Conservation (phyloP, 805 yeast genomes). For the Kodamaea sagamina region DNA sequence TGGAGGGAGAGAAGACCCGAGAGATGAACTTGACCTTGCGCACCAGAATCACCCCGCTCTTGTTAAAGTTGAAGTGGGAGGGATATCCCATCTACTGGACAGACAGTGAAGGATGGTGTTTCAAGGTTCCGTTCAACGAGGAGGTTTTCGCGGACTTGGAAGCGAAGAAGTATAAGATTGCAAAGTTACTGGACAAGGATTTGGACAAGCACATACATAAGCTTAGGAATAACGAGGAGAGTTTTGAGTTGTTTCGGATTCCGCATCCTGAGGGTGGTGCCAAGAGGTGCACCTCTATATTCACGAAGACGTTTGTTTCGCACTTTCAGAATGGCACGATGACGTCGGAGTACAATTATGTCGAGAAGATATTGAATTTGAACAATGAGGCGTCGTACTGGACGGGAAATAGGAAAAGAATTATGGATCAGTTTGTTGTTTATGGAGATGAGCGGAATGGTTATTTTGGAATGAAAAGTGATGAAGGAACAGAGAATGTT, state of each 20-base stretch:
- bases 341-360: constrained; percentile 69
- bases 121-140: constrained; percentile 54
- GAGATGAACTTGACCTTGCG: constrained; percentile 65
- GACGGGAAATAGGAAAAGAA: constrained; percentile 87
- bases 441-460: constrained; percentile 33
- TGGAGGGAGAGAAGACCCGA: constrained; percentile 34
- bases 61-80: constrained; percentile 83
- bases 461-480: background rate
- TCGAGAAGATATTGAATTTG: constrained; percentile 74
- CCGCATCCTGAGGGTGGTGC: constrained; percentile 87
- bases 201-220: constrained; percentile 16
- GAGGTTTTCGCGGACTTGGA: constrained; percentile 28
- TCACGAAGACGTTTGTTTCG: constrained; percentile 73
- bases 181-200: constrained; percentile 33
- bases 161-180: constrained; percentile 40
- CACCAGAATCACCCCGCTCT: constrained; percentile 72
- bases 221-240: constrained; percentile 19
- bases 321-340: constrained; percentile 74
- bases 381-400: constrained; percentile 87
- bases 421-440: constrained; percentile 82
- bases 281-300: constrained; percentile 69
- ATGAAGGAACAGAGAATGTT: too few relatives aligned
- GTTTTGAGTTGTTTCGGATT: constrained; percentile 57
- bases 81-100: constrained; percentile 81
- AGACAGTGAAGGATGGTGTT: constrained; percentile 84